Evolutionary conservation across 345 rosid species (phyloP).

Genomic region (Capsella bursapastoris): DNA sequence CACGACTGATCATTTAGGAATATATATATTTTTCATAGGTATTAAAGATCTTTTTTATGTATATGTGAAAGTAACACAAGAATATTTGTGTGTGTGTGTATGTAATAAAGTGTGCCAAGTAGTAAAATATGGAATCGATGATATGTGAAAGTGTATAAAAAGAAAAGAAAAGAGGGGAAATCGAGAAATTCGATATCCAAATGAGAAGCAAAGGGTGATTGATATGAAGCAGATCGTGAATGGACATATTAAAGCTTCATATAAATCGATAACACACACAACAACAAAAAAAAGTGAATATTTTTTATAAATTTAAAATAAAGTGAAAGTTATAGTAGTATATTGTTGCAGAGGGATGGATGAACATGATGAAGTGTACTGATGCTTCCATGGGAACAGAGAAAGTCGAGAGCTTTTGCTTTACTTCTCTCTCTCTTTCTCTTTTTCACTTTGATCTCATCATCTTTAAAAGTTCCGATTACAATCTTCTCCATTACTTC

Average conservation of each 20-base stretch:
- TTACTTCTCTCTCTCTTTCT: constrained; percentile 37
- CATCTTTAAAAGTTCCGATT: constrained; percentile 47
- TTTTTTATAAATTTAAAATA: constrained; percentile 31
- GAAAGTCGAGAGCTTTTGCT: constrained; percentile 48
- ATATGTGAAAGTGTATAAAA: constrained; percentile 35
- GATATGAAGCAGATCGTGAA: constrained; percentile 36
- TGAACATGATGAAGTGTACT: constrained; percentile 47
- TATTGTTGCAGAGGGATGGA: constrained; percentile 17
- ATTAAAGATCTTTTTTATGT: background rate
- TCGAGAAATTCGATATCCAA: constrained; percentile 48
- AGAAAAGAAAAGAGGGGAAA: constrained; percentile 35
- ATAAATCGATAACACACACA: background rate
- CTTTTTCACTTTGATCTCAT: constrained; percentile 43
- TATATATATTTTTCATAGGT: background rate
- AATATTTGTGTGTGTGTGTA: too few species aligned
- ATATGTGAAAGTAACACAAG: constrained; percentile 1
- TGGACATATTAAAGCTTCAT: constrained; percentile 41
- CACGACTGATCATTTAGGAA: too few species aligned
- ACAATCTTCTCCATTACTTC: constrained; percentile 41
- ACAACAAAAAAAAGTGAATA: background rate
- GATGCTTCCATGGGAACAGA: constrained; percentile 47
- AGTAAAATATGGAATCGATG: constrained; percentile 27
- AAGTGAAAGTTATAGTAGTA: constrained; percentile 32
- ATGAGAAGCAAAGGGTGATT: constrained; percentile 47
- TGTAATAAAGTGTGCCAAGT: constrained; percentile 13